A percentile compares a stretch with the other conserved stretches of the same genome.
These are phyloP conservation scores for Bacidia gigantensis DNA, from an alignment of 495 filamentous ascomycete species.

Conservation along the genomic window DNA sequence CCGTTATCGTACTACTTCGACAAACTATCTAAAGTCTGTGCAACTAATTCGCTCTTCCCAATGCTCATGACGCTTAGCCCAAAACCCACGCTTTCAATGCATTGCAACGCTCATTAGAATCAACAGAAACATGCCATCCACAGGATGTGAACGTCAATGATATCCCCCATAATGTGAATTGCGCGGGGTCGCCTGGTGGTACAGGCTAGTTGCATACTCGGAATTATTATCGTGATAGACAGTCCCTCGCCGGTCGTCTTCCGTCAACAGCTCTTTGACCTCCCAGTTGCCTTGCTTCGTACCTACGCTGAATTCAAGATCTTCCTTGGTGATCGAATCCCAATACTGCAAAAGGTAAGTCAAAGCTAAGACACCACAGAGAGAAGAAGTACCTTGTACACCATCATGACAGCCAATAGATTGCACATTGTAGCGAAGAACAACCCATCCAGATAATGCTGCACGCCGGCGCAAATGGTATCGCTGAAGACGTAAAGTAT, in stretches of 20 bases:
- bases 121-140: neutral
- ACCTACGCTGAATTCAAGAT: constrained; percentile 95
- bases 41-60: neutral
- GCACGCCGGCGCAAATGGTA: constrained; percentile 67
- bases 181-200: constrained; percentile 32
- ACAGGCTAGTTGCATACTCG: constrained; percentile 47
- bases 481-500: constrained; percentile 82
- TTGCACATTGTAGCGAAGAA: constrained; percentile 95
- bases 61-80: neutral
- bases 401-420: constrained; percentile 95
- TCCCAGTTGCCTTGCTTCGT: constrained; percentile 96
- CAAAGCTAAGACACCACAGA: no score
- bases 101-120: neutral
- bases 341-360: constrained; percentile 53
- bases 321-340: constrained; percentile 98
- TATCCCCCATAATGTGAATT: constrained; percentile 21
- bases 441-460: constrained; percentile 89
- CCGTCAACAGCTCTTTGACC: constrained; percentile 84
- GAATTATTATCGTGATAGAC: constrained; percentile 55
- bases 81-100: neutral
- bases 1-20: neutral
- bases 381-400: constrained; percentile 90
- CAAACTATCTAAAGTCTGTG: neutral
- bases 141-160: neutral
- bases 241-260: constrained; percentile 70